Evolutionary conservation across 192 early-diverging fungal genomes (phyloP), one percentile per base, ranked within the genome.

Genomic region (Coemansia sp.): DNA sequence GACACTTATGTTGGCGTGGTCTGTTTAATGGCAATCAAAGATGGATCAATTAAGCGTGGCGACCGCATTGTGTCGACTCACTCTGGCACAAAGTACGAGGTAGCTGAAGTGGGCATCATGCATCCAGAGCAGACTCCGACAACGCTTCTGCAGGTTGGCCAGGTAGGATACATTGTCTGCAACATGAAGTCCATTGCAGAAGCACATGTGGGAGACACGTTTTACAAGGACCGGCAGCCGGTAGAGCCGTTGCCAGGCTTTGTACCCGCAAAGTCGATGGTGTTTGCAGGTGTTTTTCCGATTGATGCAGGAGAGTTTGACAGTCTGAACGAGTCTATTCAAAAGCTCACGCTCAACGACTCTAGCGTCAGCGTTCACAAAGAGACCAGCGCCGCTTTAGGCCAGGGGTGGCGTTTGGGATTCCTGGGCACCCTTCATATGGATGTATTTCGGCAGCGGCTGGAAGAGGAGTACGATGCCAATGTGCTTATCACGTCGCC

Each of bases 1-100:
- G 95, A 99, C 74, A 88, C 88, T n/a, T 99, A 96, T 76, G 89
- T 95, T 0, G 96, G 96, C 32, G 96, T 97, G n/a, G 88, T 99
- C 25, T 96, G 94, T 72, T 79, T 99, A 71, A 77, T 99, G 73
- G 92, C 93, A 5, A 85, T 99, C 5, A 84, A 89, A 28, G 93
- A 96, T 80, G 96, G 96, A 12, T 80, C 68, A 1, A 70, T 99
- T 6, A 76, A 84, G 55, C 63, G 57, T 75, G 93, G 96, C 17
- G 91, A 95, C 73, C 88, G 83, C 64, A 89, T 99, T 28, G 84
- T 90, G 17, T 94, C 92, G 8, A 87, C 80, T 4, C 84, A 93
- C 80, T 93, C 92, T 34, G 85, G 87, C 40, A 73, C 76, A 50
- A 87, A 85, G 30, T 97, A 97, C 81, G 96, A 99, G 64, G 90